phyloP scores from a whole-genome alignment of 2,329 filamentous ascomycete genomes.

The Thielaviopsis musarum region DNA sequence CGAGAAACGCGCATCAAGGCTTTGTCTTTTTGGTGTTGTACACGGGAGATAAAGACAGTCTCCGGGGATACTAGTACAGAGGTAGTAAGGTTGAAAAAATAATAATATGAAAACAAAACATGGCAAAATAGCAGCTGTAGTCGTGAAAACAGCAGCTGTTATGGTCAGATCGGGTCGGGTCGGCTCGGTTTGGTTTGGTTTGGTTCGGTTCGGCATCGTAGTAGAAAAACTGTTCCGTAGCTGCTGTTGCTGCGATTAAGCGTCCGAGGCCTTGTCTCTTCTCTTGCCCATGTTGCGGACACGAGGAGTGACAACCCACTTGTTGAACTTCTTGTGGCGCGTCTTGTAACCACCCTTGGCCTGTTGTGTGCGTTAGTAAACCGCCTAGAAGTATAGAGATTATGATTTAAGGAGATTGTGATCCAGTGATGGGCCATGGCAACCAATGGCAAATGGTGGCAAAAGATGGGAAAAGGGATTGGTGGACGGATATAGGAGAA shows the following conservation, averaged over 20 bases:
- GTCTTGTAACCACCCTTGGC: slow-evolving; percentile 88
- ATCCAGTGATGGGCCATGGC: neutral
- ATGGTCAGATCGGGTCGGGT: neutral
- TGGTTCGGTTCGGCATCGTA: neutral
- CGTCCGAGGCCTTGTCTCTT: slow-evolving; percentile 38
- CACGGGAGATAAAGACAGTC: slow-evolving; percentile 5
- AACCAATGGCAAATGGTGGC: neutral
- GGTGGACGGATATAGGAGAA: neutral
- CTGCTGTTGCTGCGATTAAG: neutral
- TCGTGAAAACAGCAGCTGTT: neutral
- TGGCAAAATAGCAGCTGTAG: neutral
- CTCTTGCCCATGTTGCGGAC: slow-evolving; percentile 84
- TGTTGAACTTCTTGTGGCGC: slow-evolving; percentile 78
- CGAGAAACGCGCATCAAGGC: neutral
- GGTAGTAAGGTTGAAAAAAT: neutral
- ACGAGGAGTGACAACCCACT: slow-evolving; percentile 70
- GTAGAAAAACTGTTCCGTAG: no score
- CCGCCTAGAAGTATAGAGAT: neutral
- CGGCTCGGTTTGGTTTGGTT: neutral
- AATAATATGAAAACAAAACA: neutral
- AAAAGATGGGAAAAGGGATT: neutral
- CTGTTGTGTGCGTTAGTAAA: slow-evolving; percentile 23
- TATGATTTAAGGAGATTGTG: neutral
- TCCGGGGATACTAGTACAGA: slow-evolving; percentile 10
- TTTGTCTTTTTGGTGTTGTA: slow-evolving; percentile 8